Base-by-base conservation (phyloP, 2,329 filamentous ascomycete genomes). In the Helotiales sp. region DNA sequence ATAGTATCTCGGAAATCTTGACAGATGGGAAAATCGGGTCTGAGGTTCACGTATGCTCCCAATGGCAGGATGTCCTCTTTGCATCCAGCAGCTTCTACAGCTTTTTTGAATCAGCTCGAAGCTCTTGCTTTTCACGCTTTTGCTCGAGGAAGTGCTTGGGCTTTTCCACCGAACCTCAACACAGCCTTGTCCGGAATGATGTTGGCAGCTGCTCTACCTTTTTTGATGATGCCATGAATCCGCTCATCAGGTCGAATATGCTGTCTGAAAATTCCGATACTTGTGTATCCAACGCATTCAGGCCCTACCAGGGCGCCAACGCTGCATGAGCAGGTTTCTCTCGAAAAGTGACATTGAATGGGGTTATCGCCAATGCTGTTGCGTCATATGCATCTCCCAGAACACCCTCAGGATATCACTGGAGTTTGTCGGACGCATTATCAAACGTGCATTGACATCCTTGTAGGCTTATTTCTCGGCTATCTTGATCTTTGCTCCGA, bases 391-490 rank as follows among this genome's bases (percentile, higher is more conserved):
- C 61, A 30, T 49, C 37, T 24, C 60, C 64, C 32, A 49, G n/a
- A 22, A 30, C 17, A n/a, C 54, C 61, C 1, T 58, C 28, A n/a
- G 52, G 52, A 26, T 47, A 59, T 20, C 54, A 24, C 22, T 17
- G 2, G 52, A 26, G 43, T 13, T 22, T 10, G 45, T 43, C 8
- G 63, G 68, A 66, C 81, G 79, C 1, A 76, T 73, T 81, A 83
- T 83, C 24, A 83, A 67, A 7, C 77, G 74, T 3, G 72, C 73
- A 58, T 78, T 74, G 45, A 80, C 75, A 45, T 79, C 77, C 34
- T 74, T 71, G 71, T 81, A 84, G 5, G 81, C 79, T 17, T 81
- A 80, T 5, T 79, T 78, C 20, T 81, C 73, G 6, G 83, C 75
- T 26, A 84, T 73, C 24, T 77, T 79, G 55, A 82, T 77, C 69